phyloP scores from a whole-genome alignment of 805 yeast genomes.

The Myxozyma sirexii region DNA sequence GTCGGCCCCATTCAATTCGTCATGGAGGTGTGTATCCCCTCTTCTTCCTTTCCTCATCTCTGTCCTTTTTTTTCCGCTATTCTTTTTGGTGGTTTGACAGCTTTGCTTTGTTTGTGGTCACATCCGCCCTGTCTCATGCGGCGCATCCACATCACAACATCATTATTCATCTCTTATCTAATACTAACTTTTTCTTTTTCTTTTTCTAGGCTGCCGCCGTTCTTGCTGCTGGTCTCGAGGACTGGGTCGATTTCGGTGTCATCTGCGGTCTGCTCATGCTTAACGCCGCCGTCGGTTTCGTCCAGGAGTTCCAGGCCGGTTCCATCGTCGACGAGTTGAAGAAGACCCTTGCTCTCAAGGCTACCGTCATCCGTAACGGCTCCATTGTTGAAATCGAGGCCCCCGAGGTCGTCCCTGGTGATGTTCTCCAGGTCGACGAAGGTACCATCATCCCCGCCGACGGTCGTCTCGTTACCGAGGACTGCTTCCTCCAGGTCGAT shows the following conservation, averaged over 20 bases:
- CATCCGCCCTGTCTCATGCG: background rate
- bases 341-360: slow-evolving; percentile 90
- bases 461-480: slow-evolving; percentile 87
- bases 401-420: slow-evolving; percentile 92
- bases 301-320: slow-evolving; percentile 98
- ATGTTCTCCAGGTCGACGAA: slow-evolving; percentile 85
- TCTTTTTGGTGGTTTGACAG: background rate
- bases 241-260: slow-evolving; percentile 99
- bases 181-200: background rate
- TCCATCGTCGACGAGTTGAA: slow-evolving; percentile 95
- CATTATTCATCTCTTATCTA: background rate
- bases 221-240: slow-evolving; percentile 93
- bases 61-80: background rate
- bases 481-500: slow-evolving; percentile 85
- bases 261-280: slow-evolving; percentile 82
- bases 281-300: slow-evolving; percentile 93
- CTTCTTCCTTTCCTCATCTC: background rate
- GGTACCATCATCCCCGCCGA: slow-evolving; percentile 94
- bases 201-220: slow-evolving; percentile 73
- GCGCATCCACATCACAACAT: background rate
- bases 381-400: slow-evolving; percentile 72
- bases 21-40: slow-evolving; percentile 58
- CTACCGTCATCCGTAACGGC: slow-evolving; percentile 84
- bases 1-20: slow-evolving; percentile 96
- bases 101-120: background rate